phyloP scores from a whole-genome alignment of 2,329 filamentous ascomycete species.

The Coniochaeta sp. region DNA sequence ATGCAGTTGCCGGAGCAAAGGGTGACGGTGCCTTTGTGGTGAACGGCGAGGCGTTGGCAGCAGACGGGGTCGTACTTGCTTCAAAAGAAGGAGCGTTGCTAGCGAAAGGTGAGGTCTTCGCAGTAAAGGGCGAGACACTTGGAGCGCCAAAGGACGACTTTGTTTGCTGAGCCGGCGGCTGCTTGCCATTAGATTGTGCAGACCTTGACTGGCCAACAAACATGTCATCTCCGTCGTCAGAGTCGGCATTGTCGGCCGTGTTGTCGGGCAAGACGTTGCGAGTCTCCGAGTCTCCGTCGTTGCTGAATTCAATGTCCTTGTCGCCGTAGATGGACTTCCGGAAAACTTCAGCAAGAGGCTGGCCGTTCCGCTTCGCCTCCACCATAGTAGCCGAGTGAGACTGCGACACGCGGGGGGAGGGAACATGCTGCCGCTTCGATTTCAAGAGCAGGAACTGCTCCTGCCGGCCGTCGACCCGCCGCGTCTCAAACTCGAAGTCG shows the following conservation, averaged over 20 bases:
- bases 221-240: not conserved
- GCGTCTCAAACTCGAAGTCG: conserved; percentile 42
- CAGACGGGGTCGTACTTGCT: not conserved
- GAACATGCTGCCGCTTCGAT: conserved; percentile 33
- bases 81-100: not conserved
- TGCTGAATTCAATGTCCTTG: not conserved
- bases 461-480: conserved; percentile 15
- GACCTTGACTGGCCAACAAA: not conserved
- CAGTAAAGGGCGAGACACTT: not conserved
- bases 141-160: not conserved
- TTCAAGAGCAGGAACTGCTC: conserved; percentile 36
- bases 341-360: conserved; percentile 46
- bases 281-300: not conserved
- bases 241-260: not conserved
- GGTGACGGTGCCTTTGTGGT: not conserved
- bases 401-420: conserved; percentile 45
- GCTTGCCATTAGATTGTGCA: not conserved
- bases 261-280: not conserved
- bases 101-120: not conserved
- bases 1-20: not conserved
- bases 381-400: conserved; percentile 49
- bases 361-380: conserved; percentile 49
- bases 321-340: conserved; percentile 46
- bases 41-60: not conserved
- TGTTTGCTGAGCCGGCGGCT: not conserved